These are phyloP conservation scores for Penicillium daleae DNA, from an alignment of 495 filamentous ascomycete genomes.

Conservation along the genomic window DNA sequence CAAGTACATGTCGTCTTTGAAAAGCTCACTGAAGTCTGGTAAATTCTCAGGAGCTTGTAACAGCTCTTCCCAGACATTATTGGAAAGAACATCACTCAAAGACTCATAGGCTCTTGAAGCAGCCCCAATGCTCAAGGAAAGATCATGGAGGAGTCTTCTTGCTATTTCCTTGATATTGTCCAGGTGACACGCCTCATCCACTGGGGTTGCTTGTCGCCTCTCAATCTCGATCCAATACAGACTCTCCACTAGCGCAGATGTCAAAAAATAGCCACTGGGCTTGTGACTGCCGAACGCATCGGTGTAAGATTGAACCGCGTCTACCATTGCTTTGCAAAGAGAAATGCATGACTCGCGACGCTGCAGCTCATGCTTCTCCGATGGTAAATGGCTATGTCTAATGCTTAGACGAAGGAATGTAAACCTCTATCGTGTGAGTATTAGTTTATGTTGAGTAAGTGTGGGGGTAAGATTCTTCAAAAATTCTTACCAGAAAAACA, in stretches of 20 bases:
- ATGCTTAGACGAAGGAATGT: constrained; percentile 1
- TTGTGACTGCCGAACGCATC: constrained; percentile 1
- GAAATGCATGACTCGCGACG: background rate
- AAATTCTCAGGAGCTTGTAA: background rate
- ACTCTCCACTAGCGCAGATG: constrained; percentile 1
- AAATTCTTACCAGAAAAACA: background rate
- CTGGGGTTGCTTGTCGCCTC: background rate
- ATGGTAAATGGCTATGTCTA: background rate
- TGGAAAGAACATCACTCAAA: constrained; percentile 1
- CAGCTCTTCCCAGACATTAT: background rate
- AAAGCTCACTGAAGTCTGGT: constrained; percentile 2
- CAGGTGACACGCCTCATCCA: background rate
- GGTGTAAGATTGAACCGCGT: background rate
- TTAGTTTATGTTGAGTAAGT: background rate
- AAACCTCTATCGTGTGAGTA: background rate
- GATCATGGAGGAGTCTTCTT: background rate
- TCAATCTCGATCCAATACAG: constrained; percentile 1
- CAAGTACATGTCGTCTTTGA: background rate
- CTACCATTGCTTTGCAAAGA: background rate
- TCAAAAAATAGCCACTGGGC: constrained; percentile 1
- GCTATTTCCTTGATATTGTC: background rate
- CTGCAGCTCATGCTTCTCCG: background rate
- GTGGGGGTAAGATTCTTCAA: background rate
- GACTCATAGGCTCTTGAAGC: background rate
- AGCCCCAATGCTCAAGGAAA: background rate